Evolutionary conservation across 805 yeast genomes (phyloP), one percentile per base, ranked within the genome.

Genomic region (Cyberlindnera subsufficiens): DNA sequence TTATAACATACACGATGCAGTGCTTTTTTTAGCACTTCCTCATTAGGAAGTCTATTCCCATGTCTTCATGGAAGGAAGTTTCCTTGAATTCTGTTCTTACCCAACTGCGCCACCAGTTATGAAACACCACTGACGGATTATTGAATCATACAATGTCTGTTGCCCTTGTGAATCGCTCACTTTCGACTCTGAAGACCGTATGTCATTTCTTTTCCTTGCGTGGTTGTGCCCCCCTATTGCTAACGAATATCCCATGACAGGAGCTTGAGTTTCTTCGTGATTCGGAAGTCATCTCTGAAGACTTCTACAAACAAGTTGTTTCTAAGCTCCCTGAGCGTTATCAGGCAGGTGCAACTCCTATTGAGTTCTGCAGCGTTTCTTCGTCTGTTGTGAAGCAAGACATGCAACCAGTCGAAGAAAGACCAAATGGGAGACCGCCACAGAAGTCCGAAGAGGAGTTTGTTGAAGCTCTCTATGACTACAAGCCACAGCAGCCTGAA

Each of bases 241-340:
- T 9, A 4, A 22, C 37, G 8, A 22, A 19, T 32, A 30, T 34
- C 20, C 18, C 13, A 27, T 16, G 10, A 11, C 27, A 70, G 62
- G 96, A 89, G 59, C 74, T 89, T 35, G 95, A 87, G 61, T 88
- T 86, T 57, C 68, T 89, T 27, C 67, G 64, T 35, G 95, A 86
- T 51, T 80, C 90, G 1, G 78, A 78, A 38, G 93, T 86, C 35
- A 78, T 89, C 44, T 68, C 80, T 16, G 72, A 74, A 31, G 69
- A 64, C 9, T 71, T 82, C 43, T 82, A 61, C 55, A 65, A 77
- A 13, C 72, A 75, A 31, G 65, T 88, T 16, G 48, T 64, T 39
- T 49, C 51, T 5, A 61, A 77, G 1, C 65, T 88, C 35, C 95
- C 96, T 14, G 61, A 64, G 6, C 76, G 71, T 50, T 80, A 78